These are phyloP conservation scores for Stagonosporopsis chrysanthemi DNA, from an alignment of 2,329 filamentous ascomycete genomes.

Conservation along the genomic window DNA sequence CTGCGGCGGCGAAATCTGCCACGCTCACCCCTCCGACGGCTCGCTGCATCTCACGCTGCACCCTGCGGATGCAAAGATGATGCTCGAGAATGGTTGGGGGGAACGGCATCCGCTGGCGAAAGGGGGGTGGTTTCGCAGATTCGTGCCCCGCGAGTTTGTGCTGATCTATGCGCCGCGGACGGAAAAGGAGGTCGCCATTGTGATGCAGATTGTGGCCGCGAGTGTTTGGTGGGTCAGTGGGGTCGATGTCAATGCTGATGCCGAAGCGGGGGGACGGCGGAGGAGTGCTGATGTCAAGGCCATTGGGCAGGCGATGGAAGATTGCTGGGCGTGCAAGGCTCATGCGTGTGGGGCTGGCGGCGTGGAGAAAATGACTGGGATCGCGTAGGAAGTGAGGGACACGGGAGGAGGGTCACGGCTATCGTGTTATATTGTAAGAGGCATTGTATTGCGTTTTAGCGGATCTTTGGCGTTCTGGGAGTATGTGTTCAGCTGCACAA, in stretches of 20 bases:
- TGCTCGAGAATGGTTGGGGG: conserved; percentile 81
- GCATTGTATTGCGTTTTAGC: conserved; percentile 15
- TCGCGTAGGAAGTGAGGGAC: conserved; percentile 21
- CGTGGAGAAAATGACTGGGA: conserved; percentile 38
- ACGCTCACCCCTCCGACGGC: conserved; percentile 78
- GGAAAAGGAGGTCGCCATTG: conserved; percentile 70
- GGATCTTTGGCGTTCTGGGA: conserved; percentile 3
- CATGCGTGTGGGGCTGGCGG: conserved; percentile 34
- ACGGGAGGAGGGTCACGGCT: neutral
- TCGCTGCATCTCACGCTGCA: conserved; percentile 83
- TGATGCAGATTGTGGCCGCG: conserved; percentile 75
- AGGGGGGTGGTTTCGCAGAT: conserved; percentile 70
- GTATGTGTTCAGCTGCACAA: conserved; percentile 1
- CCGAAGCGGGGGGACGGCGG: conserved; percentile 22
- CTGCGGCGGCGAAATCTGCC: conserved; percentile 81
- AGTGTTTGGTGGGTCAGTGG: conserved; percentile 72
- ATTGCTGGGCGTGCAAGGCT: conserved; percentile 39
- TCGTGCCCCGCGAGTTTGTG: conserved; percentile 77
- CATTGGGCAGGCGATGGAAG: conserved; percentile 29
- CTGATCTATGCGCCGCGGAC: conserved; percentile 83
- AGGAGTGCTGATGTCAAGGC: conserved; percentile 35
- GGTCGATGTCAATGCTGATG: conserved; percentile 39
- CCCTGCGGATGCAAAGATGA: conserved; percentile 74
- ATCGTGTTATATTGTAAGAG: neutral
- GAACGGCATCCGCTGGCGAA: conserved; percentile 72